phyloP scores from a whole-genome alignment of 371 early-diverging fungal species.

The Rhizopus arrhizus region DNA sequence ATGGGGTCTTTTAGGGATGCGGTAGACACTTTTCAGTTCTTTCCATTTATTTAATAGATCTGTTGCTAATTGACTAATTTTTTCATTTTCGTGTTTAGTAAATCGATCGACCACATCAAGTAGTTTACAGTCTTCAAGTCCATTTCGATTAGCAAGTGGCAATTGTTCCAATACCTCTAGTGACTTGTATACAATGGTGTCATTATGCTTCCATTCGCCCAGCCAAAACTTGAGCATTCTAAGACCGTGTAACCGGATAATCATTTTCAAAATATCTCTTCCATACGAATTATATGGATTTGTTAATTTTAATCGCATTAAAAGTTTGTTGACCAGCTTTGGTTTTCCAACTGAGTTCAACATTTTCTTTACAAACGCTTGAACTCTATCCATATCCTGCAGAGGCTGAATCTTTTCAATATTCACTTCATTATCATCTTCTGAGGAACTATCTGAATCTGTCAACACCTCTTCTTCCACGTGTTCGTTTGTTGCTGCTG shows the following conservation, averaged over 20 bases:
- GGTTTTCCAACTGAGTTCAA: conserved; percentile 57
- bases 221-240: conserved; percentile 46
- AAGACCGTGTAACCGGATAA: conserved; percentile 41
- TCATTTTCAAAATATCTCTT: conserved; percentile 32
- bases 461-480: conserved; percentile 1
- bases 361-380: conserved; percentile 66
- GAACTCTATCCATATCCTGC: conserved; percentile 57
- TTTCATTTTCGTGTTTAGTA: conserved; percentile 39
- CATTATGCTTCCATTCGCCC: conserved; percentile 43
- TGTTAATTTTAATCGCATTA: conserved; percentile 33
- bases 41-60: conserved; percentile 52
- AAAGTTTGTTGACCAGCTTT: conserved; percentile 48
- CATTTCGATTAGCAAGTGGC: conserved; percentile 69
- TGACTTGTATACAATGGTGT: conserved; percentile 32
- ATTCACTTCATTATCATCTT: conserved; percentile 8
- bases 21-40: conserved; percentile 58
- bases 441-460: neutral
- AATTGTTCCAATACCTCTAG: conserved; percentile 25
- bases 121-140: conserved; percentile 68
- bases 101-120: conserved; percentile 53
- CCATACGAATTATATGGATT: conserved; percentile 23
- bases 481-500: conserved; percentile 17
- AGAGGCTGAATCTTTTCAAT: conserved; percentile 27
- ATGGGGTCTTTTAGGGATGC: conserved; percentile 56
- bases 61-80: conserved; percentile 39